Conservation (phyloP, 169 alveolate genomes). For the Eimeria maxima region DNA sequence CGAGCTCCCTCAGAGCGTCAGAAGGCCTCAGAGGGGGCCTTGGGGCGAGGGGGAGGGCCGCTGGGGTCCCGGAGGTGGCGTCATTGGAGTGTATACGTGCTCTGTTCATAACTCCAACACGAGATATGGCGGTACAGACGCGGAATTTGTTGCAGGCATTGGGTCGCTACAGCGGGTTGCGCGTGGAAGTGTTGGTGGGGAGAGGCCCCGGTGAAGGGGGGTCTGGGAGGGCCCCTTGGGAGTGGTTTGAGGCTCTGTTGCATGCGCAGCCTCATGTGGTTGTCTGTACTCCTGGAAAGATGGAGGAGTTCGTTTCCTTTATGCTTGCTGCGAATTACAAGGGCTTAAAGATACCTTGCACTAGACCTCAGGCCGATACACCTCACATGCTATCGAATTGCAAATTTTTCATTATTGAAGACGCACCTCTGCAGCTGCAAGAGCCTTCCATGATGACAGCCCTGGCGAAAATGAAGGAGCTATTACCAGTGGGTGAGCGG, state of each 20-base stretch:
- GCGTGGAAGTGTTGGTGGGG: constrained; percentile 71
- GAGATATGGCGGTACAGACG: constrained; percentile 76
- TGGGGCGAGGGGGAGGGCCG: background rate
- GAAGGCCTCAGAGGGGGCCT: background rate
- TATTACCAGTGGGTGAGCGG: background rate
- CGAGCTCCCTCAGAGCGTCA: background rate
- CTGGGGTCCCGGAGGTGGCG: constrained; percentile 36
- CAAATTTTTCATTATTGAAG: constrained; percentile 48
- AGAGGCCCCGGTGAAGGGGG: constrained; percentile 46
- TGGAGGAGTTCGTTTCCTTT: constrained; percentile 57
- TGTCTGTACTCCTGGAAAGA: constrained; percentile 81
- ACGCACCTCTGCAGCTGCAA: constrained; percentile 52
- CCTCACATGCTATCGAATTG: background rate
- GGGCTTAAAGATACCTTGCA: background rate
- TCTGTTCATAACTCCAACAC: constrained; percentile 44
- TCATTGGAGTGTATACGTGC: background rate
- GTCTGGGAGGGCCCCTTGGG: constrained; percentile 66
- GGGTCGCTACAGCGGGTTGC: constrained; percentile 62
- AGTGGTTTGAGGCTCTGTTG: background rate
- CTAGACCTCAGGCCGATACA: background rate
- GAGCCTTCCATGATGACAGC: constrained; percentile 37
- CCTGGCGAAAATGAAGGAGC: constrained; percentile 29
- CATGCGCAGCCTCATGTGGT: constrained; percentile 56
- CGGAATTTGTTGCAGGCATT: constrained; percentile 48
- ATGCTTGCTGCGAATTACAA: background rate